phyloP scores from a whole-genome alignment of 331 rosid genomes.

The Prunus yedoensis region DNA sequence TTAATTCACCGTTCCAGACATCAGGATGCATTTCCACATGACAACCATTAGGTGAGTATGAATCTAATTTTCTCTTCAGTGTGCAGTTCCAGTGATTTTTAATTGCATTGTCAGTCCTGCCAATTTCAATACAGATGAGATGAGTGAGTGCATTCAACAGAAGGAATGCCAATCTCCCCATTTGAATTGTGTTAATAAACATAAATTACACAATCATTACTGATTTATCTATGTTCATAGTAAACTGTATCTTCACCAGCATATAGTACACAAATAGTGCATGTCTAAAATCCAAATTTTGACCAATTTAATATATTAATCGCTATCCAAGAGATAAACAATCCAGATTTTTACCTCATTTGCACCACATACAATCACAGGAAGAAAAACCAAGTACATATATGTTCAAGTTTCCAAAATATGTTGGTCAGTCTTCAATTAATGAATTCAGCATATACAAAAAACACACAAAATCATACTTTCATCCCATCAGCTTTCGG shows the following conservation, averaged over 20 bases:
- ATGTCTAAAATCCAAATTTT: neutral
- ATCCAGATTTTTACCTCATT: neutral
- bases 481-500: neutral
- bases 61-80: conserved; percentile 43
- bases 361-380: neutral
- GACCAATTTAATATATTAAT: neutral
- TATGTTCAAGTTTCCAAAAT: neutral
- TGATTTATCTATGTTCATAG: neutral
- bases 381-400: neutral
- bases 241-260: neutral
- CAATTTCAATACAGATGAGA: conserved; percentile 1
- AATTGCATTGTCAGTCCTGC: conserved; percentile 66
- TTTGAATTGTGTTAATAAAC: neutral
- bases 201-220: no score
- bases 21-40: conserved; percentile 7
- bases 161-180: neutral
- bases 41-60: conserved; percentile 30
- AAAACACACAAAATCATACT: neutral
- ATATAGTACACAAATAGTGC: neutral
- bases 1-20: conserved; percentile 16
- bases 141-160: neutral
- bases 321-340: neutral
- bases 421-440: neutral
- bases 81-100: conserved; percentile 69
- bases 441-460: neutral